A percentile compares a stretch with the other conserved stretches of the same genome.
These are phyloP conservation scores for Fraxinus anomala DNA, from an alignment of 257 asterid species.

Conservation along the genomic window DNA sequence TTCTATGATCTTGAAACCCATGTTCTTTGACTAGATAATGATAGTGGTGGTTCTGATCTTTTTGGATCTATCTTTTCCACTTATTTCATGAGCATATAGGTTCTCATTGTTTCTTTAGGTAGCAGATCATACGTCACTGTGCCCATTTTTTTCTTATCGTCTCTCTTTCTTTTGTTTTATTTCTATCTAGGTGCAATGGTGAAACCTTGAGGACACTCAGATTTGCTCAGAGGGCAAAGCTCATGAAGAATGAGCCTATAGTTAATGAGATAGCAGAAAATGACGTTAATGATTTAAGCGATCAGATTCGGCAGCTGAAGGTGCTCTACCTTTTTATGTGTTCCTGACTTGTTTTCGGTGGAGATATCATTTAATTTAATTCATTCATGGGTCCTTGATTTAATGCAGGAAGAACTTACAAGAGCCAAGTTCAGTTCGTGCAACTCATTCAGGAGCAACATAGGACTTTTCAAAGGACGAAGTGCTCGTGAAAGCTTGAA, in stretches of 20 bases:
- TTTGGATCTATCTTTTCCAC: neutral
- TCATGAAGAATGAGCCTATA: slow-evolving; percentile 72
- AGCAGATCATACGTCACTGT: too few species aligned
- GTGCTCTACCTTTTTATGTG: slow-evolving; percentile 32
- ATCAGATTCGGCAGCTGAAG: slow-evolving; percentile 91
- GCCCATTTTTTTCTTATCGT: neutral
- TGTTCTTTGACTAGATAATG: neutral
- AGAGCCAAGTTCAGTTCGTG: slow-evolving; percentile 67
- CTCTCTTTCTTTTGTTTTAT: neutral
- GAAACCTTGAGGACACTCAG: slow-evolving; percentile 90
- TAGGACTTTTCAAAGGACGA: slow-evolving; percentile 58
- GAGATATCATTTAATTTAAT: slow-evolving; percentile 4
- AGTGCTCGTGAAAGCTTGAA: slow-evolving; percentile 84
- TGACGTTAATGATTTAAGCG: slow-evolving; percentile 79
- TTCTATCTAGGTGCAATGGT: slow-evolving; percentile 46
- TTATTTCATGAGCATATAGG: neutral
- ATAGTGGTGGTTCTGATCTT: neutral
- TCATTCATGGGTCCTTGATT: slow-evolving; percentile 15
- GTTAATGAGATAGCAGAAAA: slow-evolving; percentile 88
- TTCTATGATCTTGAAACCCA: neutral
- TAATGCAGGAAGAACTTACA: slow-evolving; percentile 88
- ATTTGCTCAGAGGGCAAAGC: slow-evolving; percentile 70
- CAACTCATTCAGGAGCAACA: slow-evolving; percentile 46
- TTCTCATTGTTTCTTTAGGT: neutral
- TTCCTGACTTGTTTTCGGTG: slow-evolving; percentile 11